Conservation (phyloP, 805 yeast species). For the Pichia heedii region DNA sequence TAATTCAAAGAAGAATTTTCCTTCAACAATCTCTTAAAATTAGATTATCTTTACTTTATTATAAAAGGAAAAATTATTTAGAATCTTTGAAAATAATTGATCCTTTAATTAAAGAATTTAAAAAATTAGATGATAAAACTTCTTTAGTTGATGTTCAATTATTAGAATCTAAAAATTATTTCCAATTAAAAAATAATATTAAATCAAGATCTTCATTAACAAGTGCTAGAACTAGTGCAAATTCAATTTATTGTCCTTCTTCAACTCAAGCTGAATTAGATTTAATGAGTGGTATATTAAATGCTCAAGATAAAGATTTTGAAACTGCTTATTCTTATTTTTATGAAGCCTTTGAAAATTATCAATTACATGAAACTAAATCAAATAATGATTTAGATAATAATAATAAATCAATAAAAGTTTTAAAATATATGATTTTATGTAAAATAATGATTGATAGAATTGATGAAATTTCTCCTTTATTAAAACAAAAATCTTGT, state of each 20-base stretch:
- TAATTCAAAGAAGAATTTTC: slow-evolving; percentile 73
- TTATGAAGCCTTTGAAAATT: slow-evolving; percentile 91
- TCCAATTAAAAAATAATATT: slow-evolving; percentile 82
- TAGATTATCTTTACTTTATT: slow-evolving; percentile 69
- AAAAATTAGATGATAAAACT: slow-evolving; percentile 90
- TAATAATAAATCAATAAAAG: slow-evolving; percentile 41
- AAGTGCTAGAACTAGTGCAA: slow-evolving; percentile 95
- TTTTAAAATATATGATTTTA: slow-evolving; percentile 84
- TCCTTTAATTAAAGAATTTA: slow-evolving; percentile 71
- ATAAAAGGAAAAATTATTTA: slow-evolving; percentile 52
- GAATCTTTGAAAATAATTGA: slow-evolving; percentile 68
- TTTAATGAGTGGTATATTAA: slow-evolving; percentile 88
- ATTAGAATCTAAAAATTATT: slow-evolving; percentile 82
- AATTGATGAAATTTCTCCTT: slow-evolving; percentile 74
- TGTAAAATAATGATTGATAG: slow-evolving; percentile 89
- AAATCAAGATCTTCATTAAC: slow-evolving; percentile 89
- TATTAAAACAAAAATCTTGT: slow-evolving; percentile 58
- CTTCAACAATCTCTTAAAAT: slow-evolving; percentile 82
- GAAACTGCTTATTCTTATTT: slow-evolving; percentile 94
- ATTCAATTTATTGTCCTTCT: slow-evolving; percentile 93
- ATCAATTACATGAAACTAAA: slow-evolving; percentile 36
- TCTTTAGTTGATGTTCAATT: slow-evolving; percentile 93
- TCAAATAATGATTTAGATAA: neutral
- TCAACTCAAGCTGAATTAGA: slow-evolving; percentile 88
- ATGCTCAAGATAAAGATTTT: slow-evolving; percentile 95